Base-by-base conservation (phyloP, 345 rosid genomes). In the Mallotus nudiflorus region DNA sequence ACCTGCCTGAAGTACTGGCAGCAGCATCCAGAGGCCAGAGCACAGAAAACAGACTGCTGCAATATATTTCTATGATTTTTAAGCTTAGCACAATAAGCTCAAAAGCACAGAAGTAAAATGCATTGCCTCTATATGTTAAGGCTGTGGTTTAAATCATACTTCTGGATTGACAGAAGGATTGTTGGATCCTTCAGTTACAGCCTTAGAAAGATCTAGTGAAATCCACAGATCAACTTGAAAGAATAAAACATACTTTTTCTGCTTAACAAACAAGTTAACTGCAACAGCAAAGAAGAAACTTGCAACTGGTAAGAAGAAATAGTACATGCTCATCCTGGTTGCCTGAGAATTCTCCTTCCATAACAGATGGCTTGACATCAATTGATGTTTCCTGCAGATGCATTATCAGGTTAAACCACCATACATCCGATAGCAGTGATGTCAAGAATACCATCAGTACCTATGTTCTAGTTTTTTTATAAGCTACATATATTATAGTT, bases 281-380 rank as follows among this genome's bases (percentile, higher is more conserved):
- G 27, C 65, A 60, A 75, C 1, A 11, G 37, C 1, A 20, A 22
- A 57, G 20, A 16, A 31, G n/a, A 57, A 29, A 57, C 29, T 18
- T 31, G 40, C 10, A 35, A 35, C 15, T 9, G 52, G 58, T 25
- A 68, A 69, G 71, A 71, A 46, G 67, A 78, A 48, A 37, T 62
- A 18, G 22, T 84, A 85, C 89, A 76, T 73, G 82, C 67, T 77
- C 77, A 56, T 79, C 83, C 60, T 42, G 82, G 73, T 75, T 76
- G 55, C 75, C 72, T 44, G 87, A 64, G 73, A 76, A 63, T 62
- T 73, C 82, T 72, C 82, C 84, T 75, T 84, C 88, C 71, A 72
- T 67, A 52, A 83, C 56, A 31, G 81, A 72, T 52, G 84, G 91
- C 77, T 84, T 87, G 64, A 85, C 75, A 68, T 85, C 91, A 50